Evolutionary conservation across 495 filamentous ascomycete genomes (phyloP).

Genomic region (Penicillium bovifimosum): DNA sequence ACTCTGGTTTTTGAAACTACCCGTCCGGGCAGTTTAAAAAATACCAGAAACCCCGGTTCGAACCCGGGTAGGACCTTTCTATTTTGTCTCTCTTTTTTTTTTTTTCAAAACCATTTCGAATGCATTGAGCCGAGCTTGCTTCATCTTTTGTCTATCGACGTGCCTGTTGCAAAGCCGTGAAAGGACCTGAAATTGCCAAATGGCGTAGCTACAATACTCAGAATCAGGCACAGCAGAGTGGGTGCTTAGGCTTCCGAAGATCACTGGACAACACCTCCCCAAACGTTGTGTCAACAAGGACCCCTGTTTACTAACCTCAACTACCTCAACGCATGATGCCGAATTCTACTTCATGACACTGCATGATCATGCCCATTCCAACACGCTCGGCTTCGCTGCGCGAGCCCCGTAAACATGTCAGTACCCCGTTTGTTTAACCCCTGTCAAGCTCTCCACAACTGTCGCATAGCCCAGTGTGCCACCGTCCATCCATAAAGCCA

Average conservation of each 20-base stretch:
- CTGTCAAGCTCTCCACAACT: neutral
- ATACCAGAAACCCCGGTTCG: neutral
- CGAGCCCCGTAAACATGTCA: conserved; percentile 36
- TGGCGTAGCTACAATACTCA: too few species aligned
- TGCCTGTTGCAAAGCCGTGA: too few species aligned
- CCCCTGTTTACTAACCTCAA: neutral
- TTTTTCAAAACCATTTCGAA: neutral
- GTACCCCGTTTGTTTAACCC: conserved; percentile 12
- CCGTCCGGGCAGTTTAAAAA: neutral
- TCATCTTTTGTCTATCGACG: too few species aligned
- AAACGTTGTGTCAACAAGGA: neutral
- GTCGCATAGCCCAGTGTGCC: neutral
- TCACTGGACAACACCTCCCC: neutral
- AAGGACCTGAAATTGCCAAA: too few species aligned
- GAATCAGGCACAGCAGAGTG: neutral
- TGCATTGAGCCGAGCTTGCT: too few species aligned
- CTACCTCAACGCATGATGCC: neutral
- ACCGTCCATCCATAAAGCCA: conserved; percentile 7
- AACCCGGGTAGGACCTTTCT: neutral
- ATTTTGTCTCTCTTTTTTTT: neutral
- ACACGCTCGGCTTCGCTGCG: conserved; percentile 36
- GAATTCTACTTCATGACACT: neutral
- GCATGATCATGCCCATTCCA: conserved; percentile 36
- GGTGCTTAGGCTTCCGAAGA: neutral
- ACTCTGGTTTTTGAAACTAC: neutral